Base-by-base conservation (phyloP, 176 grass and related monocot genomes). In the Aegilops bicornis region DNA sequence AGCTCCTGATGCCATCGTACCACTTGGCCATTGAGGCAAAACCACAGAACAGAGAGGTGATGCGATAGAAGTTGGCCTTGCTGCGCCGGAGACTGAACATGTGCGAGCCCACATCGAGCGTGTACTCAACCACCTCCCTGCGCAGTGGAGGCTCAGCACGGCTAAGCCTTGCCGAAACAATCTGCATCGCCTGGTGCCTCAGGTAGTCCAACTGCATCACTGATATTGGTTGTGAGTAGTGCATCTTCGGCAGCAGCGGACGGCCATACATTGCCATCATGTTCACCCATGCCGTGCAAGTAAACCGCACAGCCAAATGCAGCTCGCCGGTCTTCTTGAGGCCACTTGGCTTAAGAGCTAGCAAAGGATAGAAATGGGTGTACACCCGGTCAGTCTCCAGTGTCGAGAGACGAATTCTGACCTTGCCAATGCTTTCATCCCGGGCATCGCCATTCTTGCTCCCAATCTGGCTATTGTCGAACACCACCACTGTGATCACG, bases 21-120 rank as follows among this genome's bases (percentile, higher is more conserved):
- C 96, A 96, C 69, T 83, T 94, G 24, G 85, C 79, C 23, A 89
- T 88, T 3, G 86, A 45, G 4, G 87, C 29, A 35, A 91, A 83
- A 63, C 92, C 90, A 48, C 54, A 98, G 81, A 98, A 91, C 22
- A 94, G 84, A 4, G 88, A 78, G 25, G 90, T 96, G 73, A 96
- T 98, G 15, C 96, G 93, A 17, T 92, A 86, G n/a, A 98, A 98
- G 27, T 98, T 98, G 37, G 93, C 93, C 92, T 98, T 98, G 90
- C 96, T 98, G 68, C 96, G 82, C 39, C 96, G 79, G 64, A 98
- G 84, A 78, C 96, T 98, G 10, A 90, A 98, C 96, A 98, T 96
- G 87, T 98, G 96, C 1, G 90, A 98, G 30, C 95, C 96, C 43
- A 94, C 96, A 82, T 98, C 96, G 7, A 98, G 93, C 86, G 92